Evolutionary conservation across 305 asterid genomes (phyloP), one percentile per base, ranked within the genome.

Genomic region (Solanum hybrid): DNA sequence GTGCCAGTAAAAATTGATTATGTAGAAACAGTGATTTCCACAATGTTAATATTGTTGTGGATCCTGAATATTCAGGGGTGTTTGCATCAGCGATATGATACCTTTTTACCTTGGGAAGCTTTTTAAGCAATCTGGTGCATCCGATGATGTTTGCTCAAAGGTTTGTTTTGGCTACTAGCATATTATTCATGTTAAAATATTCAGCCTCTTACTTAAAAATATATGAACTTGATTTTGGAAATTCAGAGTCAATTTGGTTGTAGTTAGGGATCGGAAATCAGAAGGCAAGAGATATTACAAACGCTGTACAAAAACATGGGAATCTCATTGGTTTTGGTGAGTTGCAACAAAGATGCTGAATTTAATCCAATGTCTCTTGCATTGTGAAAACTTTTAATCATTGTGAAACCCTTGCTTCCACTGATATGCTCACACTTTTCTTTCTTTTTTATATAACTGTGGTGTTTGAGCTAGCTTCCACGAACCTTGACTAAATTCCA

Each of bases 51-150:
- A 17, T 36, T 38, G 34, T 89, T 88, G 88, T 87, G 76, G 65
- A 36, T 89, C 24, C 45, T 51, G 45, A 82, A 68, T 91, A 86
- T 39, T 82, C 94, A 95, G 97, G 98, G 99, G 98, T 78, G 98
- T 97, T 90, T 95, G 98, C 91, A 93, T 96, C 89, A 97, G 99
- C 90, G 99, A 97, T 91, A 95, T 96, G 99, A 92, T 97, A 92
- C 99, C 99, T 84, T 96, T 97, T 93, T 96, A 96, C 91, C 89
- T 96, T 27, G 99, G 99, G 89, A 97, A 93, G 89, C 72, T 95
- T 87, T 95, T 97, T 93, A 93, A 94, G 89, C 91, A 92, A 89
- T 95, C 99, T 89, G 95, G 94, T 68, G 96, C 96, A 77, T 93
- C 98, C 57, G 92, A 92, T 88, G 97, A 97, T 92, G 90, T 97